Evolutionary conservation across 108 stramenopile genomes (phyloP).

Genomic region (Pseudonitzschia multiseries): DNA sequence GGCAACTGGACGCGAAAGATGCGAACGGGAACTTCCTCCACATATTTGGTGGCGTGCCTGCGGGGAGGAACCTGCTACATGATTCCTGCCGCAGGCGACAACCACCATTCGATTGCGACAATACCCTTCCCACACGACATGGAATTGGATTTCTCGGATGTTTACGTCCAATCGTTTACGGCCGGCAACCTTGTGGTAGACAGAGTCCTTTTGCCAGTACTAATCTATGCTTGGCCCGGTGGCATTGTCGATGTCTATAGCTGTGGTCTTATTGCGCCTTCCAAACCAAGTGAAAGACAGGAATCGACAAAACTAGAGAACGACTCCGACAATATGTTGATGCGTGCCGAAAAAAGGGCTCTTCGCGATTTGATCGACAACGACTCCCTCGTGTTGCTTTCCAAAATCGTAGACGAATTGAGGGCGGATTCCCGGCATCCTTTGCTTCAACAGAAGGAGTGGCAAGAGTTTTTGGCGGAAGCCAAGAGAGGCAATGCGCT

Average conservation of each 20-base stretch:
- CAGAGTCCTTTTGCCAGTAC: constrained; percentile 13
- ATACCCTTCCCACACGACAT: constrained; percentile 43
- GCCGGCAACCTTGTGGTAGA: constrained; percentile 32
- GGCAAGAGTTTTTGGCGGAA: constrained; percentile 7
- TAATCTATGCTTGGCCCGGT: constrained; percentile 44
- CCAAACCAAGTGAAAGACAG: not conserved
- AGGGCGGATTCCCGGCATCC: not conserved
- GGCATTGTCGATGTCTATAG: constrained; percentile 60
- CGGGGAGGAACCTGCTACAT: constrained; percentile 66
- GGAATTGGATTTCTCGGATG: constrained; percentile 36
- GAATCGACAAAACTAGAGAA: not conserved
- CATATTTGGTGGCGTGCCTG: constrained; percentile 57
- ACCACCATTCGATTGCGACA: constrained; percentile 27
- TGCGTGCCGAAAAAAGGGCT: not conserved
- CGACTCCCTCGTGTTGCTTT: not conserved
- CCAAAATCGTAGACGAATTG: not conserved
- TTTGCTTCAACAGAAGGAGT: not conserved
- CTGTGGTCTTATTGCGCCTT: constrained; percentile 16
- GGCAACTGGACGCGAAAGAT: constrained; percentile 1
- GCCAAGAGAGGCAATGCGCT: not conserved
- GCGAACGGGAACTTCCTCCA: constrained; percentile 11
- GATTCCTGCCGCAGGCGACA: constrained; percentile 31
- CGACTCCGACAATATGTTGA: not conserved
- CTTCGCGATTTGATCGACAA: constrained; percentile 19
- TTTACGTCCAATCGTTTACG: constrained; percentile 59